phyloP scores from a whole-genome alignment of 2,329 filamentous ascomycete genomes.

The Arthrobotrys sphaeroides region DNA sequence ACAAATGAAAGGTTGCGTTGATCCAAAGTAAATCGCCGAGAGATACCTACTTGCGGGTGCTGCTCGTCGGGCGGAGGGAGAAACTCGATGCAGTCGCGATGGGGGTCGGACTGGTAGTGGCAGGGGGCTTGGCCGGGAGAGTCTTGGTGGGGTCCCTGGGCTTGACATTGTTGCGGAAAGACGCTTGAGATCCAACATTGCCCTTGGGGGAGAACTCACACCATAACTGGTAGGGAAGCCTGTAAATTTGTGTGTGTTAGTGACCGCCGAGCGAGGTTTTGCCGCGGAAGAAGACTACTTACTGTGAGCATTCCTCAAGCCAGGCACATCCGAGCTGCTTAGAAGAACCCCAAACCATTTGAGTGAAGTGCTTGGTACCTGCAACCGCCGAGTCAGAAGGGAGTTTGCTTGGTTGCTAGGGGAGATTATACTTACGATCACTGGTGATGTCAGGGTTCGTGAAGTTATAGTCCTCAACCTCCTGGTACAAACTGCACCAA shows the following conservation, averaged over 20 bases:
- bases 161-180: slow-evolving; percentile 27
- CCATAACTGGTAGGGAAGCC: slow-evolving; percentile 22
- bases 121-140: background rate
- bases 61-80: too few relatives aligned
- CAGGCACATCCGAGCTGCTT: slow-evolving; percentile 27
- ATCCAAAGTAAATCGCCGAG: background rate
- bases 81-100: too few relatives aligned
- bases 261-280: background rate
- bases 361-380: slow-evolving; percentile 28
- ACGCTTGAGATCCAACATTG: slow-evolving; percentile 8
- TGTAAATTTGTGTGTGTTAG: background rate
- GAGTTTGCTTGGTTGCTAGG: too few relatives aligned
- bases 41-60: too few relatives aligned
- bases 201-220: slow-evolving; percentile 26
- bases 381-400: too few relatives aligned
- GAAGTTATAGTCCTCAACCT: slow-evolving; percentile 7
- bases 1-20: background rate
- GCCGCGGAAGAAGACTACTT: background rate
- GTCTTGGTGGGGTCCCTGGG: background rate
- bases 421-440: slow-evolving; percentile 13
- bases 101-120: background rate
- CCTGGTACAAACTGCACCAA: background rate
- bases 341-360: slow-evolving; percentile 9
- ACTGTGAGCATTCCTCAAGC: slow-evolving; percentile 14
- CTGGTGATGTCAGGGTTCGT: background rate